A percentile compares a stretch with the other conserved stretches of the same genome.
These are phyloP conservation scores for Diaporthe destruens DNA, from an alignment of 2,329 filamentous ascomycete genomes.

Conservation along the genomic window DNA sequence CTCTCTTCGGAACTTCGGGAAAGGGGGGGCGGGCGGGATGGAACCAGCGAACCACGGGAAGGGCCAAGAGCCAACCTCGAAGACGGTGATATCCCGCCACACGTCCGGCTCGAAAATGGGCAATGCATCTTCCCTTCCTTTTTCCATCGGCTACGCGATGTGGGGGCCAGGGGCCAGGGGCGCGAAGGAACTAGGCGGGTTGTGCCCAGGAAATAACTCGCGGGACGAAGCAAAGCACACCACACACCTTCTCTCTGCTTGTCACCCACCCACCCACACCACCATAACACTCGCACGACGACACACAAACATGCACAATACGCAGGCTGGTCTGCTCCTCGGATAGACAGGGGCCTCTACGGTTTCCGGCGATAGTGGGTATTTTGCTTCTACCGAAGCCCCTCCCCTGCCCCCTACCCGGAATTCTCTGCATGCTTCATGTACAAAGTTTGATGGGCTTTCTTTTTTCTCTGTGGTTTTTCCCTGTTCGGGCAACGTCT, in stretches of 20 bases:
- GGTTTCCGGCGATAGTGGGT: slow-evolving; percentile 12
- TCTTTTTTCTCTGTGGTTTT: neutral
- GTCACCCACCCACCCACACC: slow-evolving; percentile 1
- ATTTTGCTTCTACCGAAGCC: slow-evolving; percentile 15
- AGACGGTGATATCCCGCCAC: neutral
- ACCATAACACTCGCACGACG: neutral
- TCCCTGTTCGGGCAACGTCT: slow-evolving; percentile 23
- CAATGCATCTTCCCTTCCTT: slow-evolving; percentile 1
- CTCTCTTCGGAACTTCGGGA: slow-evolving; percentile 26
- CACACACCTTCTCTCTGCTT: slow-evolving; percentile 11
- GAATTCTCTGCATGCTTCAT: slow-evolving; percentile 34
- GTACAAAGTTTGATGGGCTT: slow-evolving; percentile 36
- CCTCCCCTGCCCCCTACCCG: neutral
- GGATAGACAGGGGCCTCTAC: slow-evolving; percentile 11
- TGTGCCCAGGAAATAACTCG: slow-evolving; percentile 29
- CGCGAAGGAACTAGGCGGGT: slow-evolving; percentile 28
- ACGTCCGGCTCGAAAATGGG: slow-evolving; percentile 8
- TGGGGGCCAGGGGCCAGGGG: slow-evolving; percentile 12
- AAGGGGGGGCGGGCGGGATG: neutral
- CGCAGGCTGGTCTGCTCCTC: slow-evolving; percentile 37
- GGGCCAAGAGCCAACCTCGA: slow-evolving; percentile 25
- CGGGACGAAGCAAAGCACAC: slow-evolving; percentile 28
- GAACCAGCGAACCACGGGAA: slow-evolving; percentile 21
- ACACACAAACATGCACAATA: slow-evolving; percentile 14
- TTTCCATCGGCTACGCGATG: neutral